phyloP scores from a whole-genome alignment of 2,329 filamentous ascomycete species.

The Helicocarpus griseus region DNA sequence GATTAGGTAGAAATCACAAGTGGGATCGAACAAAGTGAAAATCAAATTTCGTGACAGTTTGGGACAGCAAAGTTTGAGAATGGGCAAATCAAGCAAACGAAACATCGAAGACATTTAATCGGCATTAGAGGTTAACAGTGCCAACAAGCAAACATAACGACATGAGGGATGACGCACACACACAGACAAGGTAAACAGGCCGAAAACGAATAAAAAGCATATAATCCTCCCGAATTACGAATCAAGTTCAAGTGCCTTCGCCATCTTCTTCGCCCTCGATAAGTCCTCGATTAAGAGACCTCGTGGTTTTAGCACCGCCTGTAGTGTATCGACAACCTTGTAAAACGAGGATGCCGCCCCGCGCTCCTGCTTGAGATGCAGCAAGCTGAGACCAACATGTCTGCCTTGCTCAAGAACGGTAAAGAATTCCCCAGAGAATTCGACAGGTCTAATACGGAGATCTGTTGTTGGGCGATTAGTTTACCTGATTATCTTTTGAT shows the following conservation, averaged over 20 bases:
- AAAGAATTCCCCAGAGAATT: constrained; percentile 79
- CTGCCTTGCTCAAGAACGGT: constrained; percentile 79
- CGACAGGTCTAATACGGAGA: constrained; percentile 75
- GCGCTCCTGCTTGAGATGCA: constrained; percentile 78
- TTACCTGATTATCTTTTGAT: not conserved
- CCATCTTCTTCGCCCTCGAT: constrained; percentile 60
- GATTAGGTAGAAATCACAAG: too few relatives aligned
- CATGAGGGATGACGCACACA: too few relatives aligned
- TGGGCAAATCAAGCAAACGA: too few relatives aligned
- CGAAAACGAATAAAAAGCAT: not conserved
- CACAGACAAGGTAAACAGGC: not conserved
- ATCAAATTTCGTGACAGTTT: too few relatives aligned
- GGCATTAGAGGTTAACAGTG: too few relatives aligned
- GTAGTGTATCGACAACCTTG: constrained; percentile 68
- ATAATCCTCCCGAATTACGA: not conserved
- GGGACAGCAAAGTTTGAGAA: too few relatives aligned
- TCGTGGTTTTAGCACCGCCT: constrained; percentile 55
- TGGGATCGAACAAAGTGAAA: too few relatives aligned
- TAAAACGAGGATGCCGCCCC: constrained; percentile 89
- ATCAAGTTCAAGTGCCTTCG: constrained; percentile 20
- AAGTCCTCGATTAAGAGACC: constrained; percentile 60
- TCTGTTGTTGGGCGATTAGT: constrained; percentile 37
- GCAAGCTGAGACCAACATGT: constrained; percentile 65
- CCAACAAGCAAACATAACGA: too few relatives aligned
- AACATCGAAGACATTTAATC: too few relatives aligned